Evolutionary conservation across 768 basidiomycete species (phyloP).

Genomic region (Rubroboletus satanas): DNA sequence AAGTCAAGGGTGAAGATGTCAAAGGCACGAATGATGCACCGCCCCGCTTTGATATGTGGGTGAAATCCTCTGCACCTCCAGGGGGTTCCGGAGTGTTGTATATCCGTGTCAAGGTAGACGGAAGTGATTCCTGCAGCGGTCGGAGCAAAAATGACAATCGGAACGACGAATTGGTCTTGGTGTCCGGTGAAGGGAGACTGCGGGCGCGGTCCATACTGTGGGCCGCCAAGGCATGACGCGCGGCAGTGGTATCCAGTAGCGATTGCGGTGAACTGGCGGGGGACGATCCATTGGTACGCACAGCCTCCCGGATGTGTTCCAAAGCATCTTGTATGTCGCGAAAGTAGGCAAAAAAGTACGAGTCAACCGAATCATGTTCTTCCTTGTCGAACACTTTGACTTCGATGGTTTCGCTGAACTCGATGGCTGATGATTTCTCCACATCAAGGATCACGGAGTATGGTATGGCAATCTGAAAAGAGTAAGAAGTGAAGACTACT

Average conservation of each 20-base stretch:
- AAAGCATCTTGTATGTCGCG: slow-evolving; percentile 73
- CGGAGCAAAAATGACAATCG: slow-evolving; percentile 61
- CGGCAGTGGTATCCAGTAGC: slow-evolving; percentile 59
- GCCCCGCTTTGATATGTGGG: slow-evolving; percentile 59
- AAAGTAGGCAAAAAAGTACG: slow-evolving; percentile 96
- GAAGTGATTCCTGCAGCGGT: slow-evolving; percentile 59
- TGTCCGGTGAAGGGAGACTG: slow-evolving; percentile 34
- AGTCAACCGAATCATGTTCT: slow-evolving; percentile 75
- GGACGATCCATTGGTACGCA: slow-evolving; percentile 51
- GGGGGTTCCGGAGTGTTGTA: slow-evolving; percentile 32
- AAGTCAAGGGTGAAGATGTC: slow-evolving; percentile 38
- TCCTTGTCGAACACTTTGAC: slow-evolving; percentile 83
- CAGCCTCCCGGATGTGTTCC: slow-evolving; percentile 74
- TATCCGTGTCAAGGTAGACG: slow-evolving; percentile 35
- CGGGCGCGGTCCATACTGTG: slow-evolving; percentile 39
- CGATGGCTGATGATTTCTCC: slow-evolving; percentile 83
- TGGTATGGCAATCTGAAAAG: slow-evolving; percentile 80
- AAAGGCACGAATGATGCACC: slow-evolving; percentile 59
- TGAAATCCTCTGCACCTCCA: slow-evolving; percentile 58
- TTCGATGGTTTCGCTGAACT: slow-evolving; percentile 96
- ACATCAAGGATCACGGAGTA: slow-evolving; percentile 87
- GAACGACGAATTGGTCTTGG: slow-evolving; percentile 46
- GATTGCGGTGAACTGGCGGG: slow-evolving; percentile 20
- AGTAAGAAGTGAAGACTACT: slow-evolving; percentile 3
- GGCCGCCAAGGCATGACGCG: slow-evolving; percentile 30